Evolutionary conservation across 1,284 basidiomycete genomes (phyloP).

Genomic region (Papiliotrema fonsecae): DNA sequence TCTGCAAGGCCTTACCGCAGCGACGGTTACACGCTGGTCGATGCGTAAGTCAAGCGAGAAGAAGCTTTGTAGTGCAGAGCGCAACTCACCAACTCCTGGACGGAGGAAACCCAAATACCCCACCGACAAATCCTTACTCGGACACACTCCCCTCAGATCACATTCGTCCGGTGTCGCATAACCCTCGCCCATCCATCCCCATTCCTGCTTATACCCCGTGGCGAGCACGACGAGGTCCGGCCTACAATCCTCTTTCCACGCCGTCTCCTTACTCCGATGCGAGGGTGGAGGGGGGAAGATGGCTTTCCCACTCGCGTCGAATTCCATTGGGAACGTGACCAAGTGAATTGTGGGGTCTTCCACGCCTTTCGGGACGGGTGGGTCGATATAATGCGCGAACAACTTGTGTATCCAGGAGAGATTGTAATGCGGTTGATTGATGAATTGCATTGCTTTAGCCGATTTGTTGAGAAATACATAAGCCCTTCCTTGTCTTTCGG

Average conservation of each 20-base stretch:
- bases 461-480: conserved; percentile 51
- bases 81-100: conserved; percentile 56
- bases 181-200: conserved; percentile 52
- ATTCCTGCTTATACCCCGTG: conserved; percentile 53
- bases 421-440: conserved; percentile 57
- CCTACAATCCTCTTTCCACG: conserved; percentile 31
- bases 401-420: conserved; percentile 52
- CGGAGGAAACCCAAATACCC: conserved; percentile 62
- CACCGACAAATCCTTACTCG: conserved; percentile 53
- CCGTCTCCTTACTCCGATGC: conserved; percentile 33
- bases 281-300: conserved; percentile 51
- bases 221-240: conserved; percentile 47
- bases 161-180: conserved; percentile 56
- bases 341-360: conserved; percentile 57
- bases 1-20: not conserved
- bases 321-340: conserved; percentile 57
- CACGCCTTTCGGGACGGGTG: conserved; percentile 50
- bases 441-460: conserved; percentile 56
- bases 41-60: not conserved
- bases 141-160: conserved; percentile 55
- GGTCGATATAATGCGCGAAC: conserved; percentile 58
- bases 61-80: not conserved
- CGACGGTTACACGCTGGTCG: not conserved
- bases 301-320: conserved; percentile 53
- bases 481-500: conserved; percentile 56